Evolutionary conservation across 805 yeast species (phyloP).

Genomic region (Komagataella ulmi): DNA sequence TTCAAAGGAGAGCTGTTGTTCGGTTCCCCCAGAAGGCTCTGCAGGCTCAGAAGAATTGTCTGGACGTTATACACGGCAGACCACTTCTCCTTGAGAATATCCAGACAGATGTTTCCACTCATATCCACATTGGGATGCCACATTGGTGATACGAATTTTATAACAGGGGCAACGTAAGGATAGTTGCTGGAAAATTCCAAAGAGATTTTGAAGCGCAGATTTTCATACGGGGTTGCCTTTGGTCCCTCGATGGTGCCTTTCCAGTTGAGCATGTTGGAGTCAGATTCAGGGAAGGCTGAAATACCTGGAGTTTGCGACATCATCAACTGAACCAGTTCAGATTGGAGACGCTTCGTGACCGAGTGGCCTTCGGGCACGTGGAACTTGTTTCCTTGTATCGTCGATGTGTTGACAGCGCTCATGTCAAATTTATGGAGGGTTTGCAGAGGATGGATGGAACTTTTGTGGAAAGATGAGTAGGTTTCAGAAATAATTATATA

Average conservation of each 20-base stretch:
- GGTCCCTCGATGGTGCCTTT: conserved; percentile 96
- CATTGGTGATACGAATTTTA: conserved; percentile 84
- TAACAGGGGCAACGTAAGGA: conserved; percentile 97
- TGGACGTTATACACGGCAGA: conserved; percentile 96
- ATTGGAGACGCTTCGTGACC: conserved; percentile 35
- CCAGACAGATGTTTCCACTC: conserved; percentile 92
- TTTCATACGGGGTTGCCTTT: conserved; percentile 57
- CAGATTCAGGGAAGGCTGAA: conserved; percentile 40
- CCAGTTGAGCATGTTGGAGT: conserved; percentile 54
- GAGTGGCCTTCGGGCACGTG: conserved; percentile 25
- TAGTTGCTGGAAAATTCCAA: conserved; percentile 95
- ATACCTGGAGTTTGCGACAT: conserved; percentile 36
- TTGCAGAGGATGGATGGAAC: neutral
- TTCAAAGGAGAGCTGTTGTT: conserved; percentile 98
- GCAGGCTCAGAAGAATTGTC: conserved; percentile 85
- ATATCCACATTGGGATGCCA: conserved; percentile 96
- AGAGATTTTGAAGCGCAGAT: conserved; percentile 76
- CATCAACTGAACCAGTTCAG: conserved; percentile 38
- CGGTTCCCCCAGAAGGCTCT: conserved; percentile 93
- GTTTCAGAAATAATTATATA: neutral
- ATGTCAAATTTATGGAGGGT: neutral
- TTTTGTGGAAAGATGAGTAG: neutral
- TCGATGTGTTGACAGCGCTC: neutral
- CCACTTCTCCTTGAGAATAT: conserved; percentile 96
- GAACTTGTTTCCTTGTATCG: neutral